Evolutionary conservation across 352 stramenopile species (phyloP).

Genomic region (Peronosclerospora sorghi): DNA sequence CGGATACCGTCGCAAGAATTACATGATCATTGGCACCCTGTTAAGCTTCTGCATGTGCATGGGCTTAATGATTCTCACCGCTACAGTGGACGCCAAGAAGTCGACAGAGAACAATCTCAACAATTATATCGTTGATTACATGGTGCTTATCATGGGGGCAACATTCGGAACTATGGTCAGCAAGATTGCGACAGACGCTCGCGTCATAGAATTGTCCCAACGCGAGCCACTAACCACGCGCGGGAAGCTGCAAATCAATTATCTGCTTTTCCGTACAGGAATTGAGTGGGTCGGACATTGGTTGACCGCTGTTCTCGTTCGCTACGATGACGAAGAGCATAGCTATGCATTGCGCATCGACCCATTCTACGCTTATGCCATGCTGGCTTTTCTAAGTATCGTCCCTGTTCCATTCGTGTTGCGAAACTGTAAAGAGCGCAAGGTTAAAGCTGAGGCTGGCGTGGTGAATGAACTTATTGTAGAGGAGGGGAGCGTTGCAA

Average conservation of each 20-base stretch:
- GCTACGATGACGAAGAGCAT: conserved; percentile 24
- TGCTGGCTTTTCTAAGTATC: conserved; percentile 39
- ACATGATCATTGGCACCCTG: conserved; percentile 75
- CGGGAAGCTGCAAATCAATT: conserved; percentile 69
- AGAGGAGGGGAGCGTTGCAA: conserved; percentile 21
- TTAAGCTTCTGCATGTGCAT: conserved; percentile 49
- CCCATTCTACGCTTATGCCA: conserved; percentile 37
- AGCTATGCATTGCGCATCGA: conserved; percentile 45
- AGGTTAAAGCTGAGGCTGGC: conserved; percentile 18
- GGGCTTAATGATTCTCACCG: conserved; percentile 40
- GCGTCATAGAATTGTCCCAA: conserved; percentile 72
- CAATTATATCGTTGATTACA: conserved; percentile 36
- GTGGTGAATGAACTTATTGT: conserved; percentile 13
- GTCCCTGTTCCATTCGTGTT: conserved; percentile 51
- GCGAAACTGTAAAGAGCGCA: conserved; percentile 46
- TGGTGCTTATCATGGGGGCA: conserved; percentile 62
- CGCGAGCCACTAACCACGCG: conserved; percentile 56
- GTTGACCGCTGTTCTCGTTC: conserved; percentile 34
- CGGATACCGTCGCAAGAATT: conserved; percentile 82
- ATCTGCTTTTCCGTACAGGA: conserved; percentile 44
- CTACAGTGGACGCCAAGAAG: conserved; percentile 24
- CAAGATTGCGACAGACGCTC: conserved; percentile 77
- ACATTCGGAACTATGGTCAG: conserved; percentile 75
- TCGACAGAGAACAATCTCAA: conserved; percentile 16
- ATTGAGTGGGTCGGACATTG: conserved; percentile 42